Conservation (phyloP, 2,329 filamentous ascomycete species). For the Dryadomyces quercivorus region DNA sequence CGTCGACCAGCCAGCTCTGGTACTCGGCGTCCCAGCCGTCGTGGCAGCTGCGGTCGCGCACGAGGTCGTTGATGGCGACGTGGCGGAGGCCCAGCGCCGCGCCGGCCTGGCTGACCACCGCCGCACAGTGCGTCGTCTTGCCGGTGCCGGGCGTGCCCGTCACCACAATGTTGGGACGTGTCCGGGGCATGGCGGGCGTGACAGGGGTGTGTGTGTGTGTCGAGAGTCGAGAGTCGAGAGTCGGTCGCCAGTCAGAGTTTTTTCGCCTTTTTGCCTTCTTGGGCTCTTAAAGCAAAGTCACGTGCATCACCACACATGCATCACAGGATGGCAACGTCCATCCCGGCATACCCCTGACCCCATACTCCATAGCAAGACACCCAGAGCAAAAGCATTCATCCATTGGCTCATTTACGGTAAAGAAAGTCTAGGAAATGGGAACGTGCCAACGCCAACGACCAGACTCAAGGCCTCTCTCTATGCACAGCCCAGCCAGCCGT, state of each 20-base stretch:
- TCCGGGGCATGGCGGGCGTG: constrained; percentile 17
- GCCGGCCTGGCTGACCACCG: constrained; percentile 41
- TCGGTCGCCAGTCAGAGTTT: neutral
- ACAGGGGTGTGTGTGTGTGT: neutral
- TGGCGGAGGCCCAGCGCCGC: constrained; percentile 53
- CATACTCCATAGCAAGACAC: no score
- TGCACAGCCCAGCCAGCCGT: no score
- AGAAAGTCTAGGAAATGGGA: neutral
- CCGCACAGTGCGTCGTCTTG: constrained; percentile 86
- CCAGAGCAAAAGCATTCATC: no score
- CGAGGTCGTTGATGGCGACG: constrained; percentile 78
- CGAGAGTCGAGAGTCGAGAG: no score
- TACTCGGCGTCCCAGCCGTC: constrained; percentile 80
- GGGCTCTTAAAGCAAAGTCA: neutral
- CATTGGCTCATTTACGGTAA: neutral
- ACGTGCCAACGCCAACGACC: no score
- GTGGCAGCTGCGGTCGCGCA: constrained; percentile 78
- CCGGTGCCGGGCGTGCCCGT: constrained; percentile 93
- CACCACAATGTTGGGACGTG: constrained; percentile 76
- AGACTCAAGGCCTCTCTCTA: no score
- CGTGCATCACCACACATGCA: constrained; percentile 1
- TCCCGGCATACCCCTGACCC: no score
- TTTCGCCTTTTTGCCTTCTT: neutral
- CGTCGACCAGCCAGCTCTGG: constrained; percentile 86
- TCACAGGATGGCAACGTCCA: no score